These are phyloP conservation scores for Buxus sempervirens DNA, from an alignment of 164 flowering plant genomes.

Conservation along the genomic window DNA sequence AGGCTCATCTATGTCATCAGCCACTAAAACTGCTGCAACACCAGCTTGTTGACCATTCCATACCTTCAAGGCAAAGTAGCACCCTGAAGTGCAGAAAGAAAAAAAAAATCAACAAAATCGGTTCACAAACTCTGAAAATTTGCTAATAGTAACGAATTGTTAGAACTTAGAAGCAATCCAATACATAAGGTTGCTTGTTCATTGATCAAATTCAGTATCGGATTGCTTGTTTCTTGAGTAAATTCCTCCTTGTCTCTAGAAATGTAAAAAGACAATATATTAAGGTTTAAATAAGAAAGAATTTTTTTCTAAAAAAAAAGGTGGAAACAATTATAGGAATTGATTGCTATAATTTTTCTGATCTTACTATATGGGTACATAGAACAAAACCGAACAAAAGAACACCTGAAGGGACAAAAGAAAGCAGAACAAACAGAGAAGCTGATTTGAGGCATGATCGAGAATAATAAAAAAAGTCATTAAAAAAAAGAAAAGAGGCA, in stretches of 20 bases:
- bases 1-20: slow-evolving; percentile 73
- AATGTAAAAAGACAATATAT: too few species aligned
- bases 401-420: not conserved
- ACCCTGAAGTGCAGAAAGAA: slow-evolving; percentile 32
- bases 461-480: not conserved
- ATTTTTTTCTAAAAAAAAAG: too few species aligned
- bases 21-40: slow-evolving; percentile 90
- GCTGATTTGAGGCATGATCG: not conserved
- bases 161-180: not conserved
- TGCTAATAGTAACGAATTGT: not conserved
- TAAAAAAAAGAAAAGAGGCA: too few species aligned
- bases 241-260: too few species aligned
- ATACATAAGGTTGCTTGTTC: not conserved
- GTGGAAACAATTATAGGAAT: too few species aligned
- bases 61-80: slow-evolving; percentile 87
- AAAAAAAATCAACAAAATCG: slow-evolving; percentile 1
- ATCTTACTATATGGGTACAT: too few species aligned
- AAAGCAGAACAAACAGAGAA: not conserved
- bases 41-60: slow-evolving; percentile 91
- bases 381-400: too few species aligned
- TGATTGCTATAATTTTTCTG: too few species aligned
- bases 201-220: not conserved
- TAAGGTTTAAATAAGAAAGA: too few species aligned
- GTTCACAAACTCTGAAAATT: not conserved
- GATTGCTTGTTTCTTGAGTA: not conserved